Base-by-base conservation (phyloP, 176 grass and related monocot genomes). In the Phyllostachys edulis region DNA sequence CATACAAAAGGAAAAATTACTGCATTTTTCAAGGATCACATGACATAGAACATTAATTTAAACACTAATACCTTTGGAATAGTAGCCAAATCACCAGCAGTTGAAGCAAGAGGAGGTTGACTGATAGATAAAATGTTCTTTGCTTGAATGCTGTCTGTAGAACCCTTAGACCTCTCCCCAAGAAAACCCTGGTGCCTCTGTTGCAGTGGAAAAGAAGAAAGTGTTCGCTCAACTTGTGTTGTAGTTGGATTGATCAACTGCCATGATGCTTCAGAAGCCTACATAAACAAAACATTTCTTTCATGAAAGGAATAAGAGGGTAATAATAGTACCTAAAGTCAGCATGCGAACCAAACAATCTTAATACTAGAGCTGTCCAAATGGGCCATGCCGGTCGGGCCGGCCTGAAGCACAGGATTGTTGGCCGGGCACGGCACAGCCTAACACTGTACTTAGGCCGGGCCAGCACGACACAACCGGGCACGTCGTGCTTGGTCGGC, bases 221-320 rank as follows among this genome's bases (percentile, higher is more conserved):
- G 86, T 56, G 90, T 84, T 63, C 85, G 88, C 26, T 94, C 93
- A 78, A 93, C 80, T 47, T 94, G 96, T 40, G 95, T 76, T 71
- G 89, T 66, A 61, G 84, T 75, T 42, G 92, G 79, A 77, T 90
- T 90, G 29, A 82, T 88, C 74, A 94, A 87, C 49, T 89, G 96
- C 96, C 96, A 98, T 77, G 96, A 90, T 61, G 89, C 83, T 79
- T 98, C 92, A 85, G 92, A 90, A 84, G 76, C 80, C 96, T 98
- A 75, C 69, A 85, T 40, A 75, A 79, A 36, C 51, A 11, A 63
- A 15, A 20, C 37, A 68, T 61, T 56, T 63, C 63, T 85, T 60
- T 68, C 64, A 59, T 54, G 47, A 68, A 67, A 57, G 14, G 24
- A 21, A 66, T 38, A 38, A 29, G 20, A n/a, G 9, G 5, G 23